Evolutionary conservation across 495 filamentous ascomycete species (phyloP), one percentile per base, ranked within the genome.

Genomic region (Neurospora sp.): DNA sequence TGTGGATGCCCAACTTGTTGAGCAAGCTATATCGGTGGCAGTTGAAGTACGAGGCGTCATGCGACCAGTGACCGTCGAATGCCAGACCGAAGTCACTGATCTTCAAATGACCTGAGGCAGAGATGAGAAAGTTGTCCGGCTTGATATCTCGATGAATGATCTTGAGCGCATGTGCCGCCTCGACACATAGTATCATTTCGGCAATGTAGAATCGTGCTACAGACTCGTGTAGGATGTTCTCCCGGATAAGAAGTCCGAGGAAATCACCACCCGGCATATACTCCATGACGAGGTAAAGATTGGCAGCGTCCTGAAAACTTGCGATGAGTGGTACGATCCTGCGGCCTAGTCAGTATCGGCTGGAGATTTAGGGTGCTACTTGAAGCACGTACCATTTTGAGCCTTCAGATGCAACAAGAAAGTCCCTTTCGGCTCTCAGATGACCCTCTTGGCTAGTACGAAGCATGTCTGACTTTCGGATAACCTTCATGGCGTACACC

Each of bases 261-360:
- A 98, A 97, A 78, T 98, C 95, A 3, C 95, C 95, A 18, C 95
- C 95, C 8, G 96, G 90, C 93, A 97, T 96, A 78, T 97, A 98
- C 72, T 98, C 94, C 94, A 97, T 97, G 72, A 97, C 91, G 12
- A 98, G 88, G 77, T 97, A 97, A 37, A 98, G 84, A 76, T 93
- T 91, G 20, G 87, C 86, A 41, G 85, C 83, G 80, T 98, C 95
- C 79, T 98, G 93, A 77, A 98, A 97, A 76, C 92, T 95, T 69
- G 92, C 87, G 72, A 97, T 88, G 42, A 98, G 86, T 18, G 94
- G 92, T 35, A 98, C 92, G 59, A 97, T 89, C 87, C 86, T 88
- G 44, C 3, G 42, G 0, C 38, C 59, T 70, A 45, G 68, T 42
- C 45, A 39, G 45, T 39, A 18, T 69, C 44, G 37, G 37, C 7